phyloP scores from a whole-genome alignment of 225 moss, liverwort and hornwort species.

The Bryum argenteum region DNA sequence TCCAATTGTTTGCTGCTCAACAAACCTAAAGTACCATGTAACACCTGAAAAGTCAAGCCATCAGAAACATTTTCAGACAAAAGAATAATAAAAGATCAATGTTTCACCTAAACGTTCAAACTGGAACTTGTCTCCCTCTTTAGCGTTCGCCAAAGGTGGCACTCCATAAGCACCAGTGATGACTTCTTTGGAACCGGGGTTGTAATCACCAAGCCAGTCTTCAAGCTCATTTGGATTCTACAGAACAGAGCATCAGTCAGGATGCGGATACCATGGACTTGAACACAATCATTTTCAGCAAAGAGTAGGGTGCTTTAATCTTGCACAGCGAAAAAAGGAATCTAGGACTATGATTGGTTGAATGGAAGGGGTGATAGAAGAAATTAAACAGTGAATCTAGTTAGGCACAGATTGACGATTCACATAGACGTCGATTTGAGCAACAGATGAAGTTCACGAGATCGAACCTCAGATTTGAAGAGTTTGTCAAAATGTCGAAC shows the following conservation, averaged over 20 bases:
- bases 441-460: background rate
- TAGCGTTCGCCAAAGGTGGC: conserved; percentile 59
- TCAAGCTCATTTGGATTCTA: conserved; percentile 88
- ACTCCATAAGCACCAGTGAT: conserved; percentile 75
- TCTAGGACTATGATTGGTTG: too few species aligned
- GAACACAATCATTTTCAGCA: background rate
- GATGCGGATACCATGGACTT: background rate
- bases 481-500: conserved; percentile 87
- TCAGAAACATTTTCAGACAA: background rate
- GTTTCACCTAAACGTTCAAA: conserved; percentile 90
- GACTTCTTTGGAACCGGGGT: conserved; percentile 69
- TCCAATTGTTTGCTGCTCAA: background rate
- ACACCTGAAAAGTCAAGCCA: background rate
- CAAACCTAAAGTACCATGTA: background rate
- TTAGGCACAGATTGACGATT: too few species aligned
- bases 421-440: too few species aligned
- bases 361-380: too few species aligned
- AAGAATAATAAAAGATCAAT: background rate
- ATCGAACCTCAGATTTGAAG: conserved; percentile 82
- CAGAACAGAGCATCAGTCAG: background rate
- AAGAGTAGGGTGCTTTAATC: background rate
- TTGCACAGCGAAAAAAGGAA: background rate
- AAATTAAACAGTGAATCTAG: too few species aligned
- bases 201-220: conserved; percentile 90
- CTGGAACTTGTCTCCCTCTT: conserved; percentile 92